These are phyloP conservation scores for Leucocoprinus birnbaumii DNA, from an alignment of 768 basidiomycete genomes.

Conservation along the genomic window DNA sequence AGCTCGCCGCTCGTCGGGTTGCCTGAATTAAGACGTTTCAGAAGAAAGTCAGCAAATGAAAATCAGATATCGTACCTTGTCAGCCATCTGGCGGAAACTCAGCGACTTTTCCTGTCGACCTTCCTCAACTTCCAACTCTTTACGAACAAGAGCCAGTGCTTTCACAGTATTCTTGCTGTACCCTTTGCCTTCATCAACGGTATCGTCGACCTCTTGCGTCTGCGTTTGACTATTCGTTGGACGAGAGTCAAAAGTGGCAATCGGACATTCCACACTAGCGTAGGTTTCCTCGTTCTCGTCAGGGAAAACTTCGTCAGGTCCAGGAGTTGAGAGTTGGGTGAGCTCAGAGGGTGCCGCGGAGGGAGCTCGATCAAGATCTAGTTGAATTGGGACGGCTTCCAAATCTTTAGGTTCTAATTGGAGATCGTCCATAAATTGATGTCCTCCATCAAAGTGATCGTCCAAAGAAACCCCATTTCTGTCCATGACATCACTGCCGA, in stretches of 20 bases:
- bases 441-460: slow-evolving; percentile 52
- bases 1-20: slow-evolving; percentile 86
- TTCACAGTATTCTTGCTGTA: slow-evolving; percentile 90
- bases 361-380: slow-evolving; percentile 30
- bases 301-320: slow-evolving; percentile 43
- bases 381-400: slow-evolving; percentile 35
- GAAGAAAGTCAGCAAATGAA: slow-evolving; percentile 1
- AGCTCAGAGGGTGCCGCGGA: slow-evolving; percentile 54
- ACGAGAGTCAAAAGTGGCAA: slow-evolving; percentile 76
- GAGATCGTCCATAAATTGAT: slow-evolving; percentile 65
- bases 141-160: slow-evolving; percentile 72
- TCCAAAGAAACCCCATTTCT: slow-evolving; percentile 24
- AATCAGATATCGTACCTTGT: slow-evolving; percentile 53
- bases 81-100: slow-evolving; percentile 76
- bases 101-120: slow-evolving; percentile 52
- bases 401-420: slow-evolving; percentile 61
- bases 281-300: slow-evolving; percentile 65
- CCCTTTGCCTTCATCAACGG: slow-evolving; percentile 43
- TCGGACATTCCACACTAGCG: slow-evolving; percentile 70
- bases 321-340: slow-evolving; percentile 68
- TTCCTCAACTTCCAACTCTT: slow-evolving; percentile 56
- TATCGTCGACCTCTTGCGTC: slow-evolving; percentile 30
- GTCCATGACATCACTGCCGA: slow-evolving; percentile 33
- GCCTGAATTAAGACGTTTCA: slow-evolving; percentile 48
- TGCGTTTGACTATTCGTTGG: slow-evolving; percentile 41